Evolutionary conservation across 805 yeast genomes (phyloP), one percentile per base, ranked within the genome.

Genomic region (Candida nemodendra): DNA sequence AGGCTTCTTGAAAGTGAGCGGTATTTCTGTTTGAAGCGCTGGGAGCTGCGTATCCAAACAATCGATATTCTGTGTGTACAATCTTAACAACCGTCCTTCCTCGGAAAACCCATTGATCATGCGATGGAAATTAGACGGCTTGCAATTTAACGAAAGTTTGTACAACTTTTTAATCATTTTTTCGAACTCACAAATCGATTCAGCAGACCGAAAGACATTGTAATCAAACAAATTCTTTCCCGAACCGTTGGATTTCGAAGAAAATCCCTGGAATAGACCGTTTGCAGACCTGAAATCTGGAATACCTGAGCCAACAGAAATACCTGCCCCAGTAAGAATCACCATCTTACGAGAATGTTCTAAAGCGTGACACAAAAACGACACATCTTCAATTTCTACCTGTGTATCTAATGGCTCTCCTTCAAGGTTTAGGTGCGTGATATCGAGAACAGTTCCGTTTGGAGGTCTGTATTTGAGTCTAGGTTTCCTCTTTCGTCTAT

Each of bases 51-150:
- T 64, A 52, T 89, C 96, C 33, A 89, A 66, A 32, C 88, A 77
- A 61, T 89, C 96, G 41, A 89, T 86, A 54, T 89, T 89, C 54
- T 89, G 96, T 0, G 96, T 86, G 57, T 89, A 89, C 39, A 89
- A 68, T 49, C 96, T 67, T 41, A 78, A 64, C 24, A 89, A 65
- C 52, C 89, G 71, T 24, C 79, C 79, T 40, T 80, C 79, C 13
- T 65, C 66, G 19, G 91, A 76, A 11, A 87, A 56, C 2, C 65
- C 59, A 52, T 82, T 69, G 37, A 89, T 61, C 59, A 82, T 70
- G 31, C 66, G 61, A 59, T 89, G 96, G 47, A 89, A 89, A 28
- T 74, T 74, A 0, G 96, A 84, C 2, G 95, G 90, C 32, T 65
- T 50, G n/a, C 83, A 78, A 12, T 59, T 54, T 32, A 62, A 54